Evolutionary conservation across 2,329 filamentous ascomycete genomes (phyloP).

Genomic region (Fusarium beomiforme): DNA sequence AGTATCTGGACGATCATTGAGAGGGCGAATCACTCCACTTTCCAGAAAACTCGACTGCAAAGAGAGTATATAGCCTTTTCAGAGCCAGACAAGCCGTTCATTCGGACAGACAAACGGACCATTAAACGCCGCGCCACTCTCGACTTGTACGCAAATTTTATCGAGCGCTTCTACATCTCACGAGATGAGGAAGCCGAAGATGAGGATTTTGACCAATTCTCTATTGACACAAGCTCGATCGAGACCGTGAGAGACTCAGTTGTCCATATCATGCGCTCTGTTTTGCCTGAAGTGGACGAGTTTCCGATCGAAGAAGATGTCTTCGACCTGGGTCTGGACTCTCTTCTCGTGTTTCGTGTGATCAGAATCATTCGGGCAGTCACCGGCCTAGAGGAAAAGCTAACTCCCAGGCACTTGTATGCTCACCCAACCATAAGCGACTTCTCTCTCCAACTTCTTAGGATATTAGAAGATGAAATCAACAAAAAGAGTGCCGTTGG

Average conservation of each 20-base stretch:
- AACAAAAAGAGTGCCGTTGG: fast-evolving
- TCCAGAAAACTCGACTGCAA: neutral
- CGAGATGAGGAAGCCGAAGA: neutral
- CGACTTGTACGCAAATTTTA: neutral
- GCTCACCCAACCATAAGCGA: neutral
- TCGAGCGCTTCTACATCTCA: conserved; percentile 1
- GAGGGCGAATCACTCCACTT: conserved; percentile 1
- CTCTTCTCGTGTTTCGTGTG: neutral
- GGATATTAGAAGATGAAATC: neutral
- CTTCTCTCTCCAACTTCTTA: neutral
- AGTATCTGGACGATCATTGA: neutral
- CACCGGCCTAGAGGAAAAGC: neutral
- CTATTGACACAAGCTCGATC: neutral
- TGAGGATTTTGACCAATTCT: conserved; percentile 1
- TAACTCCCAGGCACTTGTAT: conserved; percentile 1
- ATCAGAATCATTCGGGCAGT: conserved; percentile 1
- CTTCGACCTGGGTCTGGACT: neutral
- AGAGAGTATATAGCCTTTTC: conserved; percentile 1
- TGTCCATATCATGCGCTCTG: neutral
- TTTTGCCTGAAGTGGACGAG: neutral
- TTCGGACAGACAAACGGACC: conserved; percentile 4
- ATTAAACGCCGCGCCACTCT: conserved; percentile 6
- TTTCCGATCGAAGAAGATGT: neutral
- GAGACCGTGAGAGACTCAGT: neutral
- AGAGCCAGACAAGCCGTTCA: neutral